phyloP scores from a whole-genome alignment of 2,329 filamentous ascomycete genomes.

The Colletotrichum scovillei region DNA sequence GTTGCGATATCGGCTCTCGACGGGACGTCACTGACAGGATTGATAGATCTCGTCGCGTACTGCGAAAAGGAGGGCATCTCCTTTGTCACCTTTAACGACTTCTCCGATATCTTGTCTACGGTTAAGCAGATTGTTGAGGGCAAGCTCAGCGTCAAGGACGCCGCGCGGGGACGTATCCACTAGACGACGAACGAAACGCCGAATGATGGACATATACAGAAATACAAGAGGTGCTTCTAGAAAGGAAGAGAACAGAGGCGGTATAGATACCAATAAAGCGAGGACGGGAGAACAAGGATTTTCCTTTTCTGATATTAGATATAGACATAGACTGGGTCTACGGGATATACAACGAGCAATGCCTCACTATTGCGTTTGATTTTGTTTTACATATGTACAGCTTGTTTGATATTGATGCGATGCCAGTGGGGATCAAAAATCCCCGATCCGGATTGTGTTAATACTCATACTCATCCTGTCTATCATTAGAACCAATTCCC shows the following conservation, averaged over 20 bases:
- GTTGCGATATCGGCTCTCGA: neutral
- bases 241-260: neutral
- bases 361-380: neutral
- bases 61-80: slow-evolving; percentile 87
- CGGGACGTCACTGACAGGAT: slow-evolving; percentile 19
- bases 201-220: neutral
- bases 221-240: neutral
- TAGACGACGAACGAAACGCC: neutral
- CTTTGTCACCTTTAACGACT: slow-evolving; percentile 89
- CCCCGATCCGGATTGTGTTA: neutral
- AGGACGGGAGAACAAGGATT: neutral
- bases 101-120: slow-evolving; percentile 80
- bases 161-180: slow-evolving; percentile 62
- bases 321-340: slow-evolving; percentile 26
- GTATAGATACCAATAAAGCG: slow-evolving; percentile 12
- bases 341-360: slow-evolving; percentile 5
- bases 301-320: slow-evolving; percentile 18
- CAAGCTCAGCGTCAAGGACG: slow-evolving; percentile 75
- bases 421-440: neutral
- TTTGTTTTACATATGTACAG: neutral
- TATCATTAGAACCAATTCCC: too few species aligned
- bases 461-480: neutral
- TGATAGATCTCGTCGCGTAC: slow-evolving; percentile 83
- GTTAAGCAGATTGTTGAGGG: slow-evolving; percentile 83
- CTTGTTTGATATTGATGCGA: neutral